Percentiles rank a stretch among this genome's conserved stretches.
phyloP scores from a whole-genome alignment of 768 basidiomycete genomes.

The Leucocoprinus sp. region DNA sequence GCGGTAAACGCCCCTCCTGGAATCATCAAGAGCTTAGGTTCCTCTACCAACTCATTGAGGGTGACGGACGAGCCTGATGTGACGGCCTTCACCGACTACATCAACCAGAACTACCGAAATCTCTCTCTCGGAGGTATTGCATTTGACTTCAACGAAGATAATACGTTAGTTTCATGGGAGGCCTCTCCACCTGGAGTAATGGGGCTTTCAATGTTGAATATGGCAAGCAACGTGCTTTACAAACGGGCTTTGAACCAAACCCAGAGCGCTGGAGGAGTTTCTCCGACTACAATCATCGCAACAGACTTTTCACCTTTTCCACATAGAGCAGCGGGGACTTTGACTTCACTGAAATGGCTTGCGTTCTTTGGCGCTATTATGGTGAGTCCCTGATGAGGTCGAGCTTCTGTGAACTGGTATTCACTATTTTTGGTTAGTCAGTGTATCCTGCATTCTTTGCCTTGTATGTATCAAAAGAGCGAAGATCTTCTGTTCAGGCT shows the following conservation, averaged over 20 bases:
- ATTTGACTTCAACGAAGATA: slow-evolving; percentile 38
- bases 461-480: slow-evolving; percentile 68
- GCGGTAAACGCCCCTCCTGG: slow-evolving; percentile 49
- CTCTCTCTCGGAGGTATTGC: slow-evolving; percentile 66
- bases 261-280: slow-evolving; percentile 13
- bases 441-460: slow-evolving; percentile 80
- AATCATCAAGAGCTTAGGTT: slow-evolving; percentile 39
- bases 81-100: slow-evolving; percentile 46
- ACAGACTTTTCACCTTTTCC: slow-evolving; percentile 56
- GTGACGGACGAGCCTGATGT: slow-evolving; percentile 44
- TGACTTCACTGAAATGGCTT: slow-evolving; percentile 63
- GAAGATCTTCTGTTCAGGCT: slow-evolving; percentile 64
- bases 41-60: slow-evolving; percentile 24
- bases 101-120: slow-evolving; percentile 43
- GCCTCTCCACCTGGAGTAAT: slow-evolving; percentile 49
- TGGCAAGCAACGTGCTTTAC: slow-evolving; percentile 60
- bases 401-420: neutral
- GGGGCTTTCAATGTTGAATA: slow-evolving; percentile 56
- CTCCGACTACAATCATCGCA: slow-evolving; percentile 41
- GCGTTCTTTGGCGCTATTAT: slow-evolving; percentile 67
- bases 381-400: slow-evolving; percentile 31
- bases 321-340: slow-evolving; percentile 42
- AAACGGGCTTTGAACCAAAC: slow-evolving; percentile 49
- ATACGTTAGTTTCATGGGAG: slow-evolving; percentile 65
- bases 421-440: slow-evolving; percentile 31